Evolutionary conservation across 768 basidiomycete genomes (phyloP).

Genomic region (Porpolomopsis calyptriformis): DNA sequence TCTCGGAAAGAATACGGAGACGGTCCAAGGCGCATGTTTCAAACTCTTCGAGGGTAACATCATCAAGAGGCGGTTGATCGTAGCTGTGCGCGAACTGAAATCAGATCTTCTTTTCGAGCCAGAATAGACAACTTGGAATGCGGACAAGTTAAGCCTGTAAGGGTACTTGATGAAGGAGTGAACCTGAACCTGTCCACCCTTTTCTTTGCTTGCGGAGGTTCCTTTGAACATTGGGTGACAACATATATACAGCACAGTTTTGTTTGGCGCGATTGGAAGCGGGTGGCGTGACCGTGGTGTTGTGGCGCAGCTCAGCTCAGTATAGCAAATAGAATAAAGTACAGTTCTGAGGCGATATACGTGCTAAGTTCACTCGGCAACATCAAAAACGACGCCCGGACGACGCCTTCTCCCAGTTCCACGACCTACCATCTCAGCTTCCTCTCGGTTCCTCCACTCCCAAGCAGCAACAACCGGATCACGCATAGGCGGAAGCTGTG

Average conservation of each 20-base stretch:
- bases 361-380: constrained; percentile 33
- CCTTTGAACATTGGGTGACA: constrained; percentile 6
- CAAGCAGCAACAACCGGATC: constrained; percentile 56
- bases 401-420: constrained; percentile 34
- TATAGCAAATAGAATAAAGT: neutral
- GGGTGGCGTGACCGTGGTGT: neutral
- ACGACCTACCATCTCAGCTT: constrained; percentile 34
- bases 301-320: too few species aligned
- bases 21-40: constrained; percentile 85
- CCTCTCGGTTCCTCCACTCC: constrained; percentile 62
- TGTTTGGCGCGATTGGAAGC: too few species aligned
- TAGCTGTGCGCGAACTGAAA: constrained; percentile 44
- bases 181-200: constrained; percentile 9
- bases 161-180: constrained; percentile 42
- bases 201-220: neutral
- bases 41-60: constrained; percentile 92
- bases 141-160: constrained; percentile 71
- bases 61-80: constrained; percentile 70
- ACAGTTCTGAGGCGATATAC: neutral
- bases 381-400: constrained; percentile 59
- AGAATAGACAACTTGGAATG: neutral
- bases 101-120: constrained; percentile 4
- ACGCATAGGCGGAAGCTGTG: constrained; percentile 32
- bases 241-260: too few species aligned
- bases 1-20: constrained; percentile 79